phyloP scores from a whole-genome alignment of 495 filamentous ascomycete genomes.

The Echria macrotheca region DNA sequence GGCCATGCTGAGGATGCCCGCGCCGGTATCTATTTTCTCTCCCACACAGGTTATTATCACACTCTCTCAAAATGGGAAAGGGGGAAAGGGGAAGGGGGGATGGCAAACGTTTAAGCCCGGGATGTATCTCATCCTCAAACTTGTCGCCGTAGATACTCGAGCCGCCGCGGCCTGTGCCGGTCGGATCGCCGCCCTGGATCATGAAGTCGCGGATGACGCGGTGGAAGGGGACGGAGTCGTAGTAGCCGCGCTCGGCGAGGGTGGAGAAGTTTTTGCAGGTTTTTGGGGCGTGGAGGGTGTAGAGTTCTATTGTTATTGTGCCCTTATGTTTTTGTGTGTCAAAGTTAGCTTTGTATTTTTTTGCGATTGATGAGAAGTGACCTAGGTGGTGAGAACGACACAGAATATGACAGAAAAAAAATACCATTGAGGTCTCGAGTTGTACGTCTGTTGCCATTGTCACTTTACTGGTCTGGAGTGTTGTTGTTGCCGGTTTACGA shows the following conservation, averaged over 20 bases:
- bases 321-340: constrained; percentile 45
- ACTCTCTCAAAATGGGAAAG: background rate
- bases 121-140: constrained; percentile 85
- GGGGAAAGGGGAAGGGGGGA: background rate
- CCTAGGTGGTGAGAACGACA: background rate
- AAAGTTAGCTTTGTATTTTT: no score
- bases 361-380: no score
- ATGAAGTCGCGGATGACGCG: constrained; percentile 95
- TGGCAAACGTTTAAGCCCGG: constrained; percentile 57
- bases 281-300: constrained; percentile 46
- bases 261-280: constrained; percentile 87
- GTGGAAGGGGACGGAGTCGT: constrained; percentile 81
- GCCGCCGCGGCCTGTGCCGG: constrained; percentile 90
- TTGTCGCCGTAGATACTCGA: constrained; percentile 87
- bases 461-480: no score
- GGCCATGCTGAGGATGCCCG: constrained; percentile 91
- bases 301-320: constrained; percentile 81
- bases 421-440: constrained; percentile 4
- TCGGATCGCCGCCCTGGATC: constrained; percentile 94
- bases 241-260: constrained; percentile 77
- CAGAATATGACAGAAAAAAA: background rate
- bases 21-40: constrained; percentile 61
- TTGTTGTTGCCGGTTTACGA: no score
- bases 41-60: background rate
- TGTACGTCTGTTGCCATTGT: constrained; percentile 19